Evolutionary conservation across 495 filamentous ascomycete genomes (phyloP).

Genomic region (Ramalina peruviana): DNA sequence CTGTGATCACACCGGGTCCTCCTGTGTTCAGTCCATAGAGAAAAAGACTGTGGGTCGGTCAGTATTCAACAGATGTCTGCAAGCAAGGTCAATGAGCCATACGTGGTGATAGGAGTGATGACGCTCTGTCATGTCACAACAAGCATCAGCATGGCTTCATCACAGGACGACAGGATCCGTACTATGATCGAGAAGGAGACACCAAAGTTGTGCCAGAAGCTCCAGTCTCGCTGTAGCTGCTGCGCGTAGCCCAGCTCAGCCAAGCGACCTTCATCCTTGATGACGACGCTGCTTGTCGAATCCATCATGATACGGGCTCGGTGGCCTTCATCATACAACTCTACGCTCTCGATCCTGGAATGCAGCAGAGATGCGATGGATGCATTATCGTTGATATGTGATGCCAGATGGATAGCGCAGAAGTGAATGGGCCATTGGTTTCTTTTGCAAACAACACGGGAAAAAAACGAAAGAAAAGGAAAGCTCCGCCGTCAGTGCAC

Average conservation of each 20-base stretch:
- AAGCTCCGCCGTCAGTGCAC: too few relatives aligned
- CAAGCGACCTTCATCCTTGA: slow-evolving; percentile 36
- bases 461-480: too few relatives aligned
- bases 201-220: slow-evolving; percentile 46
- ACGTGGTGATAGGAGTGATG: slow-evolving; percentile 45
- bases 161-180: slow-evolving; percentile 10
- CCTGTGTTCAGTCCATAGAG: slow-evolving; percentile 41
- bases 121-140: slow-evolving; percentile 31
- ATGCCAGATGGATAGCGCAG: too few relatives aligned
- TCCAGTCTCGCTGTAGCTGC: slow-evolving; percentile 44
- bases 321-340: too few relatives aligned
- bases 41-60: slow-evolving; percentile 23
- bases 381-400: too few relatives aligned
- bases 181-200: slow-evolving; percentile 53
- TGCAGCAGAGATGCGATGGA: too few relatives aligned
- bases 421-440: too few relatives aligned
- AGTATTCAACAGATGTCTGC: slow-evolving; percentile 9
- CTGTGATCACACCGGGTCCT: slow-evolving; percentile 37
- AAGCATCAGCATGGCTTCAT: not conserved
- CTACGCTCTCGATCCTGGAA: too few relatives aligned
- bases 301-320: too few relatives aligned
- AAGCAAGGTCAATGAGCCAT: not conserved
- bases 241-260: slow-evolving; percentile 49
- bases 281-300: not conserved
- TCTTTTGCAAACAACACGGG: too few relatives aligned